Percentiles rank a stretch among this genome's conserved stretches.
Evolutionary conservation across 2,329 filamentous ascomycete species (phyloP).

Genomic region (Hypoxylon sp.): DNA sequence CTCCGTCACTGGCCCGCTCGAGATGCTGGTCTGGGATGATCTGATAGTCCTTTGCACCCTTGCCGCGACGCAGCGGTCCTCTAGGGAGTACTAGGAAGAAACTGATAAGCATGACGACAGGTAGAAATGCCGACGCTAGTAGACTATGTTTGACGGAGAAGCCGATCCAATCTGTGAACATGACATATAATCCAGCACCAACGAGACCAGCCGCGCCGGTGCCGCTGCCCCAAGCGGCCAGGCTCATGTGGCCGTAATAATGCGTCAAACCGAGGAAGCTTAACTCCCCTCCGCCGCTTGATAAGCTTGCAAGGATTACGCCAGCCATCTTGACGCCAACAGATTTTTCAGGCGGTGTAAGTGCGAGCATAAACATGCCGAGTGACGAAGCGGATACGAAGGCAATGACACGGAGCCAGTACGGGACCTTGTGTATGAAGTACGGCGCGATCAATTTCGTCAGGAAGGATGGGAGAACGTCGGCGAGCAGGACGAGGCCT

Average conservation of each 20-base stretch:
- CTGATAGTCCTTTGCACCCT: constrained; percentile 67
- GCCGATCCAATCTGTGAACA: constrained; percentile 84
- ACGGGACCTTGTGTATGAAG: constrained; percentile 91
- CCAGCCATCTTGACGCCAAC: constrained; percentile 84
- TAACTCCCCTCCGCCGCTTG: constrained; percentile 88
- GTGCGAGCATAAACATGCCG: constrained; percentile 91
- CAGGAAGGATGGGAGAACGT: constrained; percentile 90
- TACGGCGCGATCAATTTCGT: constrained; percentile 93
- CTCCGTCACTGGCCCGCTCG: constrained; percentile 56
- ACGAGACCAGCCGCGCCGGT: constrained; percentile 91
- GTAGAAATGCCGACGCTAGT: constrained; percentile 83
- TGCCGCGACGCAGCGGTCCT: constrained; percentile 70
- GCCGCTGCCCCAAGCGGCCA: constrained; percentile 93
- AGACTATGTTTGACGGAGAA: constrained; percentile 82
- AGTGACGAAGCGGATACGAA: constrained; percentile 82
- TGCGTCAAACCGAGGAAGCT: constrained; percentile 93
- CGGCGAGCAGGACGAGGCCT: constrained; percentile 90
- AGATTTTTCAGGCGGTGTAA: constrained; percentile 77
- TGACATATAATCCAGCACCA: constrained; percentile 88
- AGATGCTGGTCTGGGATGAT: constrained; percentile 62
- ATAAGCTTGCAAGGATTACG: constrained; percentile 86
- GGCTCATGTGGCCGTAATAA: constrained; percentile 88
- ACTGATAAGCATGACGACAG: constrained; percentile 84
- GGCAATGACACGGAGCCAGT: constrained; percentile 78
- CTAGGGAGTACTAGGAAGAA: constrained; percentile 87